Base-by-base conservation (phyloP, 495 filamentous ascomycete genomes). In the Aspergillus leporis region DNA sequence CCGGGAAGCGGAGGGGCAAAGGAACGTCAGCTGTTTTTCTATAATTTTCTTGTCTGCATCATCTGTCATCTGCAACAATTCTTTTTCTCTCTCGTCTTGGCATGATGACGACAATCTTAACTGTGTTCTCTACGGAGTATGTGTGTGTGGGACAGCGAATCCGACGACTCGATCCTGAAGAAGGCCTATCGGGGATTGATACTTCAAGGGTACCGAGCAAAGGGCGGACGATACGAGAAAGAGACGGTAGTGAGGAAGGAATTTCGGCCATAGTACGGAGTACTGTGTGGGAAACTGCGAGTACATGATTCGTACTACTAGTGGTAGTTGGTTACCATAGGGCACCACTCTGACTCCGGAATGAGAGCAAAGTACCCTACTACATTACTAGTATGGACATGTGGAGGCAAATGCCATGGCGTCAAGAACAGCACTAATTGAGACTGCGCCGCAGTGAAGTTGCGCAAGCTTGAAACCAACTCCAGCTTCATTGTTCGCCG, bases 381-480 rank as follows among this genome's bases (percentile, higher is more conserved):
- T 47, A n/a, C 19, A 19, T 47, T 21, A 21, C n/a, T 18, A n/a
- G 43, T 22, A 7, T 41, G 38, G 38, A 23, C 2, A n/a, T 43
- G 40, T 23, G 19, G 19, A 47, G 43, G 43, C 43, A 40, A 40
- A n/a, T 13, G 25, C n/a, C 34, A 38, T 38, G 34, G 34, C 10
- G 34, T 38, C 34, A 22, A 45, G 10, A 45, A 22, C 14, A 5
- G 41, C n/a, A 19, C 41, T 4, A 3, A 45, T 45, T 21, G 41
- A 45, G 14, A 51, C 46, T 61, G 58, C 64, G 64, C 58, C 64
- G 58, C 59, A 66, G 64, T 63, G 58, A 66, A 61, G 21, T 48
- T 59, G 64, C 64, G 61, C 64, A 66, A 63, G 61, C 56, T 56
- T 59, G 21, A 55, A 52, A 53, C 31, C 56, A 50, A 52, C 41